Percentiles rank a stretch among this genome's conserved stretches.
Conservation (phyloP, 2,329 filamentous ascomycete species). For the Verticillium nonalfalfae region DNA sequence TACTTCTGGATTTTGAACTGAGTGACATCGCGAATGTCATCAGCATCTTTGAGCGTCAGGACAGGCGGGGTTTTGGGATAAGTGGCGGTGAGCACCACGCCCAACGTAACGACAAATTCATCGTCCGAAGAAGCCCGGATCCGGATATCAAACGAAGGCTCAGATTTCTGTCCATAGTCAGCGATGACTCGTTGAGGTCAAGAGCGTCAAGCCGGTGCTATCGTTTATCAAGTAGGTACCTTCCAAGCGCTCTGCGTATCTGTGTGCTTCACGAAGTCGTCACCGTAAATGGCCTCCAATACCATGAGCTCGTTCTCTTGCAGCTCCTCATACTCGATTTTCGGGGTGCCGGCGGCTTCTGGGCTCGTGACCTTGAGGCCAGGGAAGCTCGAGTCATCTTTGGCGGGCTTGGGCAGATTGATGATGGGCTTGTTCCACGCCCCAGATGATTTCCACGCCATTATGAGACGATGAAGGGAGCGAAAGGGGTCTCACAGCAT, state of each 20-base stretch:
- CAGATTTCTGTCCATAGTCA: conserved; percentile 55
- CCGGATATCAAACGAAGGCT: conserved; percentile 75
- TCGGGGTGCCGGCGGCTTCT: conserved; percentile 26
- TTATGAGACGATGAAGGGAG: conserved; percentile 20
- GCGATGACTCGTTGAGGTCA: neutral
- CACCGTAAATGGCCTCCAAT: conserved; percentile 80
- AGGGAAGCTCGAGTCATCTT: conserved; percentile 44
- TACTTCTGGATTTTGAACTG: conserved; percentile 63
- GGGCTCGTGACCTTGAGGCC: conserved; percentile 39
- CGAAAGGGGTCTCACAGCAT: conserved; percentile 39
- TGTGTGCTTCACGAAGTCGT: conserved; percentile 75
- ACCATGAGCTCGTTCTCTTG: conserved; percentile 86
- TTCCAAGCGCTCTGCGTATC: conserved; percentile 76
- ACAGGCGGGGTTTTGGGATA: conserved; percentile 82
- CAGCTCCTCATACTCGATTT: conserved; percentile 69
- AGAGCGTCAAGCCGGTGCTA: neutral
- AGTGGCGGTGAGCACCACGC: conserved; percentile 77
- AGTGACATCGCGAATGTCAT: conserved; percentile 62
- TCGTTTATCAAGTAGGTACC: conserved; percentile 34
- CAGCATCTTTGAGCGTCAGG: conserved; percentile 59
- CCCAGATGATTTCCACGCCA: conserved; percentile 46
- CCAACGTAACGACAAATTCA: conserved; percentile 64
- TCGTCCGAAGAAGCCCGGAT: conserved; percentile 69
- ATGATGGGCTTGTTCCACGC: conserved; percentile 39
- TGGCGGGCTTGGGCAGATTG: conserved; percentile 27